These are phyloP conservation scores for Citrullus amarus DNA, from an alignment of 306 rosid genomes.

Conservation along the genomic window DNA sequence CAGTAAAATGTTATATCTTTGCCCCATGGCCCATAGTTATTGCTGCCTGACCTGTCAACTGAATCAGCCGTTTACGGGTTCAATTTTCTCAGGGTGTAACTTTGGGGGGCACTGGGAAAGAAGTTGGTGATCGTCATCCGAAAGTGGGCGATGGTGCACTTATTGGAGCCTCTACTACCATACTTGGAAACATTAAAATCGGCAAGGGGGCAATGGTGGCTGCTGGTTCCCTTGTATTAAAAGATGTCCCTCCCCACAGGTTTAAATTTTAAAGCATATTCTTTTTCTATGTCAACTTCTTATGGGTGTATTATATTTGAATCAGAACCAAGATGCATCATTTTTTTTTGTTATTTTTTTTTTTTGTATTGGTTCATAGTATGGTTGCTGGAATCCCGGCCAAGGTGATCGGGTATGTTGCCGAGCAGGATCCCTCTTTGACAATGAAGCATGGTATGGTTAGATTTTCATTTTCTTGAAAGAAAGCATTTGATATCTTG, in stretches of 20 bases:
- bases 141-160: slow-evolving; percentile 86
- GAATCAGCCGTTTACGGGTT: neutral
- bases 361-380: slow-evolving; percentile 27
- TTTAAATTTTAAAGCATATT: slow-evolving; percentile 8
- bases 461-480: neutral
- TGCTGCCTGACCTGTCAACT: neutral
- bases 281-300: neutral
- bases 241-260: slow-evolving; percentile 73
- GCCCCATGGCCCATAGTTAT: neutral
- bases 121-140: slow-evolving; percentile 80
- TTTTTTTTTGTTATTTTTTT: neutral
- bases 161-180: slow-evolving; percentile 72
- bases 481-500: neutral
- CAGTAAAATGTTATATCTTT: neutral
- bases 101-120: slow-evolving; percentile 89
- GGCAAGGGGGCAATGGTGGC: slow-evolving; percentile 87
- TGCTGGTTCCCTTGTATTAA: slow-evolving; percentile 79
- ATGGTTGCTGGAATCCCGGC: slow-evolving; percentile 90
- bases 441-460: slow-evolving; percentile 95
- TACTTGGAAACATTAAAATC: slow-evolving; percentile 78
- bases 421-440: slow-evolving; percentile 60
- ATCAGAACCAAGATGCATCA: neutral
- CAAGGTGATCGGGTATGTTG: slow-evolving; percentile 52
- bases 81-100: slow-evolving; percentile 60
- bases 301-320: neutral